Conservation (phyloP, 2,329 filamentous ascomycete genomes). For the Trichoderma gracile region DNA sequence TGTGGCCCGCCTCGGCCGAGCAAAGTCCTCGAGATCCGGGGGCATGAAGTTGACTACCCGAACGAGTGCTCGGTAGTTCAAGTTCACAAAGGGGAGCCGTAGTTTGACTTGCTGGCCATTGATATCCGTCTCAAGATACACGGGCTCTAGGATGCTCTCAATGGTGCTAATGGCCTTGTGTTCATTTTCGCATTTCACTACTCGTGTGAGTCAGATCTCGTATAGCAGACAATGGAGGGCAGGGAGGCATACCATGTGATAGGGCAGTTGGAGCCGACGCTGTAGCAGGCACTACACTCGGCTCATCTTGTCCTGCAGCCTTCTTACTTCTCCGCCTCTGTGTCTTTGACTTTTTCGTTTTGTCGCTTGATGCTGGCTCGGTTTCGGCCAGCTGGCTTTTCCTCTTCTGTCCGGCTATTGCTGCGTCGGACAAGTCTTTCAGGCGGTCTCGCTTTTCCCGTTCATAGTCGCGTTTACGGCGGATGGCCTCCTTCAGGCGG, state of each 20-base stretch:
- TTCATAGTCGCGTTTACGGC: conserved; percentile 66
- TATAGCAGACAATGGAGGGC: not conserved
- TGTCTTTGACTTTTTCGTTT: conserved; percentile 29
- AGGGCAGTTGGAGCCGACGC: conserved; percentile 35
- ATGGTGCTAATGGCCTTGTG: conserved; percentile 41
- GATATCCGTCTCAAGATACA: conserved; percentile 46
- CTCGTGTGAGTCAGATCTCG: too few relatives aligned
- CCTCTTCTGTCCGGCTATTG: conserved; percentile 43
- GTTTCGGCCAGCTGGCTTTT: conserved; percentile 35
- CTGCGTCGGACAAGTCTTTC: conserved; percentile 42
- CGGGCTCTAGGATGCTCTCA: conserved; percentile 43
- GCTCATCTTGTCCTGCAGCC: not conserved
- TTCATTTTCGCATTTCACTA: conserved; percentile 51
- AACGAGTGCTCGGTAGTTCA: conserved; percentile 67
- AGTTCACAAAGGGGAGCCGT: conserved; percentile 71
- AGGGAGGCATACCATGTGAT: conserved; percentile 23
- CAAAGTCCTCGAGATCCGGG: conserved; percentile 68
- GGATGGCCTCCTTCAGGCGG: conserved; percentile 58
- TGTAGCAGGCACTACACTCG: conserved; percentile 8
- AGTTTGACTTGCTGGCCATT: conserved; percentile 42
- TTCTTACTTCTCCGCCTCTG: conserved; percentile 26
- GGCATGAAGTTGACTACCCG: conserved; percentile 85
- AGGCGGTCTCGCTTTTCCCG: conserved; percentile 46
- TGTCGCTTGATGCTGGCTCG: conserved; percentile 35
- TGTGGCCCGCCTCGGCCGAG: conserved; percentile 45